Conservation (phyloP, 1,284 basidiomycete genomes). For the Boletus smithii region DNA sequence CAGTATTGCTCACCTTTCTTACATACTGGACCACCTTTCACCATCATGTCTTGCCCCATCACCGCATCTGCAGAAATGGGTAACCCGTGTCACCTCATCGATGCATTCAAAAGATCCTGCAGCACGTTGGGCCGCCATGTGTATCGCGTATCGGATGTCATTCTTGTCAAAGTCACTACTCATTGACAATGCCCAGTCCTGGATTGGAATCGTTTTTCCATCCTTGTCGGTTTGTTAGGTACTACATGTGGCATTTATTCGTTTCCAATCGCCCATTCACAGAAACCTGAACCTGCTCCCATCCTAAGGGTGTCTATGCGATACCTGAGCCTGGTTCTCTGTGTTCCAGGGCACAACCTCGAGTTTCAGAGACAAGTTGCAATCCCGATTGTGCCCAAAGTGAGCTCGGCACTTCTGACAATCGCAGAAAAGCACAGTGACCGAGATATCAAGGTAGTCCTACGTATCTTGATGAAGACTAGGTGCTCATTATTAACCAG, state of each 20-base stretch:
- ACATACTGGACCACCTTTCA: slow-evolving; percentile 52
- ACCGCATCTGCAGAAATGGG: slow-evolving; percentile 69
- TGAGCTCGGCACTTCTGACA: slow-evolving; percentile 53
- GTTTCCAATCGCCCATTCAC: slow-evolving; percentile 21
- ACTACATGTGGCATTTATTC: slow-evolving; percentile 22
- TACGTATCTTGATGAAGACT: neutral
- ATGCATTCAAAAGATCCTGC: slow-evolving; percentile 70
- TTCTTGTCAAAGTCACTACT: slow-evolving; percentile 54
- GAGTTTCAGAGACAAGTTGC: slow-evolving; percentile 78
- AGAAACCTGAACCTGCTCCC: slow-evolving; percentile 67
- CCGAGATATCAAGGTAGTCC: slow-evolving; percentile 45
- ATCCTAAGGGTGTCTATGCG: slow-evolving; percentile 57
- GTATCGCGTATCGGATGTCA: slow-evolving; percentile 63
- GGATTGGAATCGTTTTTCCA: slow-evolving; percentile 63
- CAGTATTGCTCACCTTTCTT: slow-evolving; percentile 55
- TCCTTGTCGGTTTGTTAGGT: slow-evolving; percentile 58
- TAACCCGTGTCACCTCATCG: slow-evolving; percentile 61
- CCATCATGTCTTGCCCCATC: slow-evolving; percentile 54
- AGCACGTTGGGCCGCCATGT: slow-evolving; percentile 73
- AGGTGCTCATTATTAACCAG: slow-evolving; percentile 37
- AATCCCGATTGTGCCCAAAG: slow-evolving; percentile 67
- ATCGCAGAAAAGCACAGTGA: slow-evolving; percentile 52
- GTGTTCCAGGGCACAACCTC: slow-evolving; percentile 48
- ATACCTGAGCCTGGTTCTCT: slow-evolving; percentile 60
- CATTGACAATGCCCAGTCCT: slow-evolving; percentile 66